Percentiles rank a stretch among this genome's conserved stretches.
Evolutionary conservation across 345 rosid genomes (phyloP).

Genomic region (Tarenaya hassleriana): DNA sequence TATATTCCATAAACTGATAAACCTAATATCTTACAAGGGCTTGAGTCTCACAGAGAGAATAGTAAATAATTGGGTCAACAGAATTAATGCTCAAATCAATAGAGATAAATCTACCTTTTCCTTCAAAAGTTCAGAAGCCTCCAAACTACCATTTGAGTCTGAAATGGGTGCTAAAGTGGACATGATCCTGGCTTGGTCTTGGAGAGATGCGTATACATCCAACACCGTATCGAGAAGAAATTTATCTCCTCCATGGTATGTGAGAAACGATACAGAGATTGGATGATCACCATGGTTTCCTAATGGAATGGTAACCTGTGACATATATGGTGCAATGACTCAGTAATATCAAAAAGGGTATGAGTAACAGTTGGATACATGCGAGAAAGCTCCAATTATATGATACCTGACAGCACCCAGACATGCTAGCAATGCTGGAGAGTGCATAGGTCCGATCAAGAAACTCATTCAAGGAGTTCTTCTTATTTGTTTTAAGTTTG

Average conservation of each 20-base stretch:
- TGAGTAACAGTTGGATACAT: conserved; percentile 6
- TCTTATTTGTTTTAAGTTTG: conserved; percentile 51
- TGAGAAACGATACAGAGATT: conserved; percentile 65
- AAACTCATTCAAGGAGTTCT: conserved; percentile 45
- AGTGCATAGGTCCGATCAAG: conserved; percentile 49
- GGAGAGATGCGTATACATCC: conserved; percentile 73
- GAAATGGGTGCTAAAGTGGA: conserved; percentile 45
- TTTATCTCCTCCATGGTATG: conserved; percentile 81
- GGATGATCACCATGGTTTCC: conserved; percentile 68
- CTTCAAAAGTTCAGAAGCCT: conserved; percentile 76
- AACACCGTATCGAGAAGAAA: conserved; percentile 82
- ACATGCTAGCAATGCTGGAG: conserved; percentile 77
- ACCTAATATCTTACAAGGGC: no score
- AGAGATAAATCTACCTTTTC: conserved; percentile 58
- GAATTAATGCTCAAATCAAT: neutral
- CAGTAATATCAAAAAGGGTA: conserved; percentile 7
- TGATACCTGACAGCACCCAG: conserved; percentile 89
- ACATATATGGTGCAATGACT: conserved; percentile 14
- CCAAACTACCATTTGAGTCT: conserved; percentile 46
- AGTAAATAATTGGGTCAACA: neutral
- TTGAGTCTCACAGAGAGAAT: neutral
- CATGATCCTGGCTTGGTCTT: conserved; percentile 56
- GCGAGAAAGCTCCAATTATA: conserved; percentile 12
- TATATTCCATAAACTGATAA: no score
- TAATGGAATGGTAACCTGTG: conserved; percentile 74